Base-by-base conservation (phyloP, 805 yeast species). In the Hanseniaspora lachancei region DNA sequence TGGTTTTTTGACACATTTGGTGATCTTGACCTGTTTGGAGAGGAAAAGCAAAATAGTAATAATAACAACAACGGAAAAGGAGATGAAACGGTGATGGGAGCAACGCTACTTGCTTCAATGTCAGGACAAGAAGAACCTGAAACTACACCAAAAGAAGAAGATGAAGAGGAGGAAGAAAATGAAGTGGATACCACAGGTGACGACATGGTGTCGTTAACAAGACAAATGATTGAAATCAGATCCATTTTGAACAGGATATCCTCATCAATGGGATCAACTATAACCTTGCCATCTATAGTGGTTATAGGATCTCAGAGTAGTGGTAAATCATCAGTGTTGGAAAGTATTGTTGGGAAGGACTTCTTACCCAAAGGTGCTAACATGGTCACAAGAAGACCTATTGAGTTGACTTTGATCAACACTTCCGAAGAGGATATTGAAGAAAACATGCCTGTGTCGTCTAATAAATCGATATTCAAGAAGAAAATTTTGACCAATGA, bases 341-440 rank as follows among this genome's bases (percentile, higher is more conserved):
- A 93, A 68, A 80, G 96, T 7, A 86, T 93, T 57, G 99, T 93
- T 5, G 99, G 99, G n/a, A 95, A 86, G 62, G 97, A 93, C 66
- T 93, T 93, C 62, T 72, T 93, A 57, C 99, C 99, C 38, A 93
- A 93, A 68, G 99, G 99, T 35, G 80, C 87, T 43, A 93, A 95
- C 66, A 95, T 93, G 98, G 98, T 95, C 36, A 93, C 99, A 0
- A 79, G 97, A 68, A 78, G 98, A 62, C 99, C 99, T 1, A 91
- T 93, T 48, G 99, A 93, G 70, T 75, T 93, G 60, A 95, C 98
- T 0, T 74, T 93, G 49, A 83, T 93, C 9, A 89, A 93, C 65
- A 80, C 95, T 2, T 89, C 95, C n/a, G 75, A 75, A 43, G 49
- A 46, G 23, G 49, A 46, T 16, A 29, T 46, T 62, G 42, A 53